phyloP scores from a whole-genome alignment of 257 asterid species.

The Lithospermum erythrorhizon region DNA sequence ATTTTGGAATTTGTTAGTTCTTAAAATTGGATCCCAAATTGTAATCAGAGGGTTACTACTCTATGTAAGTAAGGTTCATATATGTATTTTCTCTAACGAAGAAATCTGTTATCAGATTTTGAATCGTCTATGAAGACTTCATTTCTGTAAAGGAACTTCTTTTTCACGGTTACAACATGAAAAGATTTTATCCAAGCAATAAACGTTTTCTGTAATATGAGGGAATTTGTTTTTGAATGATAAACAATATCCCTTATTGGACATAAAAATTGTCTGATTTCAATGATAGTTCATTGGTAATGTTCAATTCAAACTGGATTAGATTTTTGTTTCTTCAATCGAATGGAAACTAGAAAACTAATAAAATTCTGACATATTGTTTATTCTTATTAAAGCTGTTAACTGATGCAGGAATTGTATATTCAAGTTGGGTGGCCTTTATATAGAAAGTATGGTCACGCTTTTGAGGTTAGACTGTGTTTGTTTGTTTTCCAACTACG shows the following conservation, averaged over 20 bases:
- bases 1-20: not conserved
- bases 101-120: too few species aligned
- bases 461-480: constrained; percentile 63
- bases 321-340: not conserved
- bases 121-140: too few species aligned
- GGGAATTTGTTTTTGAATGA: too few species aligned
- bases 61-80: not conserved
- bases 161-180: too few species aligned
- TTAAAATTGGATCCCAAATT: not conserved
- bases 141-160: too few species aligned
- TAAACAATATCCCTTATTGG: not conserved
- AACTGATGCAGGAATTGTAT: constrained; percentile 61
- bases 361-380: not conserved
- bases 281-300: not conserved
- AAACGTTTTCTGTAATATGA: too few species aligned
- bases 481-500: constrained; percentile 1
- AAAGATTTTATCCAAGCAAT: too few species aligned
- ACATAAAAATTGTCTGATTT: not conserved
- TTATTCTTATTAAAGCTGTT: constrained; percentile 11
- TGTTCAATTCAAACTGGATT: too few species aligned
- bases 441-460: constrained; percentile 86
- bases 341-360: not conserved
- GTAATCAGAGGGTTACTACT: not conserved
- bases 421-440: constrained; percentile 92
- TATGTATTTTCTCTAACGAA: not conserved